A percentile compares a stretch with the other conserved stretches of the same genome.
Evolutionary conservation across 2,329 filamentous ascomycete genomes (phyloP).

Genomic region (Ophiostoma fasciatum): DNA sequence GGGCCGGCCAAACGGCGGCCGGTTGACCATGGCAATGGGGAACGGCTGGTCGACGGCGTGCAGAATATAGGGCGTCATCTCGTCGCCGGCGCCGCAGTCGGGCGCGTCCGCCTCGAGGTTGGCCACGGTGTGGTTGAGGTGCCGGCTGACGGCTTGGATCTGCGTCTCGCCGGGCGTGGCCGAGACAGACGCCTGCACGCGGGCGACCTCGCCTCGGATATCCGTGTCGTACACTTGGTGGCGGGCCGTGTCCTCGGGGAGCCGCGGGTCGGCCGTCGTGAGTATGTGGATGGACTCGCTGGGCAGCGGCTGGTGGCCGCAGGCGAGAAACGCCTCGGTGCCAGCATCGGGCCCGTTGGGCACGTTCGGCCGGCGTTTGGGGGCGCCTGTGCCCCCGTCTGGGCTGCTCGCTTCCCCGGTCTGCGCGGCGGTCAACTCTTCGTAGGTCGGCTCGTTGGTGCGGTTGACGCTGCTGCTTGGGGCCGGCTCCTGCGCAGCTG

Average conservation of each 20-base stretch:
- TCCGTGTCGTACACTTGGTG: constrained; percentile 50
- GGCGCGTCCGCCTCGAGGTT: constrained; percentile 36
- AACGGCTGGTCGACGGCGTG: constrained; percentile 38
- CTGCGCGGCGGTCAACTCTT: no score
- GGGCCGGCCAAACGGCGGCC: constrained; percentile 49
- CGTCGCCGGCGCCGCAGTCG: constrained; percentile 32
- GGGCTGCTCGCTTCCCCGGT: neutral
- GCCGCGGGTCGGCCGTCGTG: constrained; percentile 9
- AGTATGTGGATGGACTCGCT: constrained; percentile 14
- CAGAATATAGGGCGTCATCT: constrained; percentile 53
- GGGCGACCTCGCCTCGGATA: constrained; percentile 43
- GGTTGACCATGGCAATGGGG: constrained; percentile 58
- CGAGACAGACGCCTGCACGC: constrained; percentile 43
- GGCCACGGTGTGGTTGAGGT: constrained; percentile 50
- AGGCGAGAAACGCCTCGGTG: constrained; percentile 14
- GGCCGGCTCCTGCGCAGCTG: neutral
- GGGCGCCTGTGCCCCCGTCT: neutral
- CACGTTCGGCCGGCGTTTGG: constrained; percentile 4
- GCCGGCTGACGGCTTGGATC: constrained; percentile 44
- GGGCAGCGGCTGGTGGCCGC: constrained; percentile 13
- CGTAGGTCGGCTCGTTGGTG: no score
- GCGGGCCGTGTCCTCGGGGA: constrained; percentile 41
- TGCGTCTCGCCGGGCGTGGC: constrained; percentile 36
- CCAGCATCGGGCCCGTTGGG: constrained; percentile 10
- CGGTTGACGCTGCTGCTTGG: constrained; percentile 8